Conservation (phyloP, 2,329 filamentous ascomycete species). For the Colletotrichum sp. region DNA sequence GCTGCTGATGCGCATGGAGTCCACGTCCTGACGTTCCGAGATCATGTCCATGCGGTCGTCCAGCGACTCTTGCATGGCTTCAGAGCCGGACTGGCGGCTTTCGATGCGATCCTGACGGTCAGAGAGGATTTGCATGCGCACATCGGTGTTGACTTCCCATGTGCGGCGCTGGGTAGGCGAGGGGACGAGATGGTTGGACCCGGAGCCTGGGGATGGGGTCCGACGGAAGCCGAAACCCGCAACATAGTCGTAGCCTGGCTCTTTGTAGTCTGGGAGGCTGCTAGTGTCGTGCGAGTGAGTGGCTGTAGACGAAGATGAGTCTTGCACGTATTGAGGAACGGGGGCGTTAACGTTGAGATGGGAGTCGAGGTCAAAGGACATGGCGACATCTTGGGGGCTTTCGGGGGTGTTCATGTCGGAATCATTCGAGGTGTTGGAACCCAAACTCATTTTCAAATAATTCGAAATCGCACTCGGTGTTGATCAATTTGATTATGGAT, state of each 20-base stretch:
- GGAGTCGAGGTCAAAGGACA: background rate
- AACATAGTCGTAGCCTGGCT: background rate
- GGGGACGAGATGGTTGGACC: background rate
- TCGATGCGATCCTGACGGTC: background rate
- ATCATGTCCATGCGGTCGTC: background rate
- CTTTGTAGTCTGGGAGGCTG: background rate
- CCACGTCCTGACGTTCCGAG: background rate
- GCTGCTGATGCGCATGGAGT: background rate
- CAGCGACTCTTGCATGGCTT: background rate
- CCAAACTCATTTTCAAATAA: rapidly evolving
- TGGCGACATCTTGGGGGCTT: background rate
- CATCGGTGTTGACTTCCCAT: background rate
- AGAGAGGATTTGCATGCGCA: background rate
- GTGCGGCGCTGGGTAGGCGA: background rate
- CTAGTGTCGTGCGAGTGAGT: background rate
- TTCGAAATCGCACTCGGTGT: no score
- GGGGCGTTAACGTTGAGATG: background rate
- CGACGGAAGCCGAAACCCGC: background rate
- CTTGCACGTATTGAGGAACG: background rate
- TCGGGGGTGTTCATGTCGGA: background rate
- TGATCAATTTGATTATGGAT: background rate
- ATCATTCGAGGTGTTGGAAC: background rate
- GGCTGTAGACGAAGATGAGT: background rate
- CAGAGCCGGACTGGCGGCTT: background rate
- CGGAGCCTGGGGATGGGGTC: background rate